These are phyloP conservation scores for Dryas drummondii DNA, from an alignment of 306 rosid species.

Conservation along the genomic window DNA sequence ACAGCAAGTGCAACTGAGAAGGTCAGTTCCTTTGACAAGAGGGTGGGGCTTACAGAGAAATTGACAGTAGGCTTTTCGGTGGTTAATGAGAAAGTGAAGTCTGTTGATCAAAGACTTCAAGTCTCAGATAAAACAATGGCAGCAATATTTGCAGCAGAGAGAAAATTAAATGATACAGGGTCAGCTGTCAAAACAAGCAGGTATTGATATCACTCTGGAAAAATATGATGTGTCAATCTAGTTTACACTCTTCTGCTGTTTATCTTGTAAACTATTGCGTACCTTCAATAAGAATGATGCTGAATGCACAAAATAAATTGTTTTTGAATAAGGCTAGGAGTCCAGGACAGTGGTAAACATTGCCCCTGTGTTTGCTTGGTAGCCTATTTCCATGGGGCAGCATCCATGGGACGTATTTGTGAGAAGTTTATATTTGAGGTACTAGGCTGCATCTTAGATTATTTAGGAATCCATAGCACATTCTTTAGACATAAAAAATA, in stretches of 20 bases:
- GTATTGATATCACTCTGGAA: conserved; percentile 31
- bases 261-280: neutral
- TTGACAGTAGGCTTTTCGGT: conserved; percentile 73
- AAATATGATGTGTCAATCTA: neutral
- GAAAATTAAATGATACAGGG: conserved; percentile 82
- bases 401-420: neutral
- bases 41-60: conserved; percentile 79
- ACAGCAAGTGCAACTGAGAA: conserved; percentile 83
- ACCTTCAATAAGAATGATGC: neutral
- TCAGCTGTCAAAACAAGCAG: conserved; percentile 96
- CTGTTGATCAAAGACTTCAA: conserved; percentile 80
- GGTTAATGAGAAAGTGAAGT: conserved; percentile 90
- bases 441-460: neutral
- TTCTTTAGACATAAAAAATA: neutral
- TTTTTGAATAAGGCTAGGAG: neutral
- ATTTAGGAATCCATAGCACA: neutral
- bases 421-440: neutral
- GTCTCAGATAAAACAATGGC: conserved; percentile 96
- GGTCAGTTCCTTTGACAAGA: conserved; percentile 77
- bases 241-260: neutral
- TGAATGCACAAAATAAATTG: neutral
- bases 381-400: neutral
- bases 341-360: neutral
- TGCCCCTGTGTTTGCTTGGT: neutral
- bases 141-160: conserved; percentile 84